Conservation (phyloP, 306 rosid species). For the Prinsepia uniflora region DNA sequence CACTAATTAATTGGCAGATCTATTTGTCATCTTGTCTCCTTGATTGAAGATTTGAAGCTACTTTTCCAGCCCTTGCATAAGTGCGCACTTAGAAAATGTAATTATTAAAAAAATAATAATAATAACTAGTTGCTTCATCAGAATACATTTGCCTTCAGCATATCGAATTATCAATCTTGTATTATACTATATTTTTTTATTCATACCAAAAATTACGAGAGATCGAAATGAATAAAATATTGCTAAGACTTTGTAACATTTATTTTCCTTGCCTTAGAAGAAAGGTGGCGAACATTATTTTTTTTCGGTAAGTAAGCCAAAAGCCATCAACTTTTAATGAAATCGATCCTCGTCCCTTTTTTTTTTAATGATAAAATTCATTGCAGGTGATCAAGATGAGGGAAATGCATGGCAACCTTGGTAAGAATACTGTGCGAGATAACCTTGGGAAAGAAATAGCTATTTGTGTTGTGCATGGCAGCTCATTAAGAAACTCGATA, state of each 20-base stretch:
- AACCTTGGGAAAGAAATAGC: no score
- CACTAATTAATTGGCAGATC: constrained; percentile 13
- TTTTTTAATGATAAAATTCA: no score
- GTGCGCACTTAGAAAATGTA: neutral
- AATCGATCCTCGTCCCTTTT: no score
- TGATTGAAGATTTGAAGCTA: constrained; percentile 44
- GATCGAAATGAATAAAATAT: no score
- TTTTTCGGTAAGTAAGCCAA: no score
- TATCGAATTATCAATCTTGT: constrained; percentile 6
- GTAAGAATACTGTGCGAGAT: no score
- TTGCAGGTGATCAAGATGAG: no score
- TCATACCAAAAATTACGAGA: no score
- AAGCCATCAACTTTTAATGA: neutral
- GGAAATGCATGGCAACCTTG: no score
- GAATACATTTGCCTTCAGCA: neutral
- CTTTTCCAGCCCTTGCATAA: constrained; percentile 20
- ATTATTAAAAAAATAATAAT: neutral
- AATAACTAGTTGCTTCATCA: neutral
- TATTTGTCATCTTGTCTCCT: constrained; percentile 50
- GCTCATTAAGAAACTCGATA: no score
- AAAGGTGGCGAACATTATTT: neutral
- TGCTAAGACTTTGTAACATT: neutral
- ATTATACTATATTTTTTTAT: neutral
- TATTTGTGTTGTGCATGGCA: no score
- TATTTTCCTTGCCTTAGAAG: neutral